Evolutionary conservation across 2,329 filamentous ascomycete species (phyloP), one percentile per base, ranked within the genome.

Genomic region (Fusarium floridanum): DNA sequence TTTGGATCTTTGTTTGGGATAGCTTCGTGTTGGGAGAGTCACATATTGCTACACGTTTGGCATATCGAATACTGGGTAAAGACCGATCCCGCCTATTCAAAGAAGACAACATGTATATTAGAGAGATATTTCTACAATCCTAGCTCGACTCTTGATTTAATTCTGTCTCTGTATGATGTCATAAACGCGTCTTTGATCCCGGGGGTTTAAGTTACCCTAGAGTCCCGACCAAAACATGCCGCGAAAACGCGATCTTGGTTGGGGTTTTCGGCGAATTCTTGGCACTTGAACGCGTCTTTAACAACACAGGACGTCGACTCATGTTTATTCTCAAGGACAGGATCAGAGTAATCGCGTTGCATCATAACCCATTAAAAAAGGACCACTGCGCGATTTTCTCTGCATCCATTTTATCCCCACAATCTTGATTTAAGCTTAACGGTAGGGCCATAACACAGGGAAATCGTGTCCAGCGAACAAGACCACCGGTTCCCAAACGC

Each of bases 361-460:
- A 27, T 27, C 5, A 48, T 16, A 2, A 0, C 5, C 2, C 6
- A 4, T 10, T 14, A 10, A 11, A 48, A 17, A 11, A 4, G 22
- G 22, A 5, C 43, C 22, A 27, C 24, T 48, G 43, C 43, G 43
- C 43, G 43, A 48, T 48, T 48, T 48, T 48, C 43, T 48, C 43
- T 11, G 43, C 43, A 48, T 4, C 43, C 43, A 48, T 27, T 2
- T 24, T 17, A 48, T 48, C 43, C 22, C 43, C 43, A 48, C 43
- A 48, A 48, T 48, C 43, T 48, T 27, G 43, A 48, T 48, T 48
- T 48, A 48, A 48, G 43, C 43, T 48, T 48, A 48, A 48, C 22
- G 43, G 43, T 48, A 48, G 43, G 43, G 43, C 14, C 22, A 10
- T 27, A 17, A 3, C 6, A 4, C 22, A 48, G 3, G 43, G 5